Evolutionary conservation across 2,329 filamentous ascomycete genomes (phyloP).

Genomic region (Penicillium aurantiogriseum): DNA sequence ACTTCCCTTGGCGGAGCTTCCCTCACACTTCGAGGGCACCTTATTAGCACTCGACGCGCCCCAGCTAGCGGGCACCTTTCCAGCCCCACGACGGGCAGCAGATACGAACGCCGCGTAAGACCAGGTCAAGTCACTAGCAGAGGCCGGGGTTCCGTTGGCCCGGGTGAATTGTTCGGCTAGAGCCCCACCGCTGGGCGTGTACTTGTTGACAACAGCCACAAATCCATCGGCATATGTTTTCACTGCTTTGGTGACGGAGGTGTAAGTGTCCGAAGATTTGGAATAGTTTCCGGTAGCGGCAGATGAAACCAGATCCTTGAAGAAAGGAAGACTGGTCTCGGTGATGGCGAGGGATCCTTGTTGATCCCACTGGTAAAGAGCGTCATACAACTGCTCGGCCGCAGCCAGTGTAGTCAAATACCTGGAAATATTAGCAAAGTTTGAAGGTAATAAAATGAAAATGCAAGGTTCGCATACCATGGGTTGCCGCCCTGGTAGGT

Average conservation of each 20-base stretch:
- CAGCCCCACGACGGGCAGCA: not conserved
- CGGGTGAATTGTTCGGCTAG: not conserved
- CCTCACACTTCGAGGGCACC: not conserved
- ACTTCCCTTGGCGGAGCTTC: not conserved
- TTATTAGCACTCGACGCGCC: not conserved
- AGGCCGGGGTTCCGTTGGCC: not conserved
- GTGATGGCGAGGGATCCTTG: not conserved
- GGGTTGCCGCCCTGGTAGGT: not conserved
- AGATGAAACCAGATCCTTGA: not conserved
- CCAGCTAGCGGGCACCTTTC: not conserved
- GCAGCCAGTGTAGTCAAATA: not conserved
- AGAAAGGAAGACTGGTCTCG: not conserved
- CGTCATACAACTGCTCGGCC: not conserved
- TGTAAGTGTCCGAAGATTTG: not conserved
- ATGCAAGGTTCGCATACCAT: not conserved
- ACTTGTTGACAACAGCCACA: not conserved
- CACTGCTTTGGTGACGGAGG: not conserved
- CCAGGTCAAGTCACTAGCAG: not conserved
- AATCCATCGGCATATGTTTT: not conserved
- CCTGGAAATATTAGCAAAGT: not conserved
- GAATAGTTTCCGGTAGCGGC: not conserved
- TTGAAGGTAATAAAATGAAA: not conserved
- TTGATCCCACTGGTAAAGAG: conserved; percentile 1
- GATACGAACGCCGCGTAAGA: not conserved
- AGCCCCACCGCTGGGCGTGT: not conserved